These are phyloP conservation scores for Mycena latifolia DNA, from an alignment of 768 basidiomycete species.

Conservation along the genomic window DNA sequence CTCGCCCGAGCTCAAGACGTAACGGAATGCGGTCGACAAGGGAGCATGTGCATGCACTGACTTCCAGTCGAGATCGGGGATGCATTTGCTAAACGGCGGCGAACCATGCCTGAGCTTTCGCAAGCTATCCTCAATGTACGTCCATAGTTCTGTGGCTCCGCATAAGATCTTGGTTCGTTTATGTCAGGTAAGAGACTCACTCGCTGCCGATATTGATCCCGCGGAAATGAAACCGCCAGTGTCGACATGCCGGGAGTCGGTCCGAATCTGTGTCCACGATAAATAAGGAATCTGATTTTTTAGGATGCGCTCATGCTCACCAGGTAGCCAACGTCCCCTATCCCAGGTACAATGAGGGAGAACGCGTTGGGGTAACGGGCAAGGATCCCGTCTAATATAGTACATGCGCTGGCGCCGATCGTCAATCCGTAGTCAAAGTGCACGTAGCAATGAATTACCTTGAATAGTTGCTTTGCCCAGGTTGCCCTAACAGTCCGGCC, in stretches of 20 bases:
- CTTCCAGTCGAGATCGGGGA: constrained; percentile 21
- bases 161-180: too few relatives aligned
- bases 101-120: constrained; percentile 9
- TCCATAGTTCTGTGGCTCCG: constrained; percentile 19
- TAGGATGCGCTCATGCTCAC: too few relatives aligned
- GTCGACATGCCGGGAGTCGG: constrained; percentile 9
- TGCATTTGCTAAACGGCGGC: constrained; percentile 22
- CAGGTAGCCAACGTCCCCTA: constrained; percentile 17
- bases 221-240: not conserved
- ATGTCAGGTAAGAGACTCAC: not conserved
- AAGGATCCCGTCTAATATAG: constrained; percentile 8
- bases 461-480: constrained; percentile 25
- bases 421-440: not conserved
- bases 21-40: not conserved
- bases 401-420: constrained; percentile 12
- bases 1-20: not conserved
- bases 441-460: constrained; percentile 10
- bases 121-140: constrained; percentile 14
- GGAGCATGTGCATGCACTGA: not conserved
- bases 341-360: constrained; percentile 20
- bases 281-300: too few relatives aligned
- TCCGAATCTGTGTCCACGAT: not conserved
- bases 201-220: not conserved
- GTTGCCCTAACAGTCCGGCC: constrained; percentile 14
- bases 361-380: constrained; percentile 27